Base-by-base conservation (phyloP, 108 stramenopile genomes). In the Conticribra guillardii region DNA sequence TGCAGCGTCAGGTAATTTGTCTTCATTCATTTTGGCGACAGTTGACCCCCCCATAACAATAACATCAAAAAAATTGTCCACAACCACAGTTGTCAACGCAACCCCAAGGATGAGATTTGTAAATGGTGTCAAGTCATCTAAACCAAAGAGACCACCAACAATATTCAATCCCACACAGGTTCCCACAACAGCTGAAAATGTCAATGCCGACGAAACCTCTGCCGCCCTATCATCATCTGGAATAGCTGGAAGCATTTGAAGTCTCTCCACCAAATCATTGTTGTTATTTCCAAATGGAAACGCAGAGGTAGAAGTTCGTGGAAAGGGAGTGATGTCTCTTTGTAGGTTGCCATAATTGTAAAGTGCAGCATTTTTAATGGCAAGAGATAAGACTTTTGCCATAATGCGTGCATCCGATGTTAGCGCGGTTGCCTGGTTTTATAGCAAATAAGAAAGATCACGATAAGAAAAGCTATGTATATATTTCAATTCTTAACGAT, bases 11-110 rank as follows among this genome's bases (percentile, higher is more conserved):
- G 84, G 76, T 23, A 83, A 34, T 46, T 86, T 77, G 34, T 91
- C 84, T 26, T 73, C 51, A 54, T 82, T 85, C 55, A 88, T 87
- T 73, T 71, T 65, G 3, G 72, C 82, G 15, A 82, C 60, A 0
- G 55, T 32, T 14, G 80, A 73, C 32, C 50, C 67, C 28, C 67
- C 69, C 60, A 59, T 50, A 18, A 85, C 82, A 18, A 91, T 66
- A 2, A 83, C 64, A 83, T 89, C 91, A 71, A 91, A 96, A 56
- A 93, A 91, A 66, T 96, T 97, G 66, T 96, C 96, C 7, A 90
- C 59, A 24, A 85, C 55, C 9, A 85, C 80, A 21, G 90, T 71
- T 5, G 80, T 54, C 2, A 95, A 18, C n/a, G 89, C 69, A 16
- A 84, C 26, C 16, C 70, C 67, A 62, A 87, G 67, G 1, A 89